A percentile compares a stretch with the other conserved stretches of the same genome.
These are phyloP conservation scores for Coemansia umbellata DNA, from an alignment of 192 early-diverging fungal species.

Conservation along the genomic window DNA sequence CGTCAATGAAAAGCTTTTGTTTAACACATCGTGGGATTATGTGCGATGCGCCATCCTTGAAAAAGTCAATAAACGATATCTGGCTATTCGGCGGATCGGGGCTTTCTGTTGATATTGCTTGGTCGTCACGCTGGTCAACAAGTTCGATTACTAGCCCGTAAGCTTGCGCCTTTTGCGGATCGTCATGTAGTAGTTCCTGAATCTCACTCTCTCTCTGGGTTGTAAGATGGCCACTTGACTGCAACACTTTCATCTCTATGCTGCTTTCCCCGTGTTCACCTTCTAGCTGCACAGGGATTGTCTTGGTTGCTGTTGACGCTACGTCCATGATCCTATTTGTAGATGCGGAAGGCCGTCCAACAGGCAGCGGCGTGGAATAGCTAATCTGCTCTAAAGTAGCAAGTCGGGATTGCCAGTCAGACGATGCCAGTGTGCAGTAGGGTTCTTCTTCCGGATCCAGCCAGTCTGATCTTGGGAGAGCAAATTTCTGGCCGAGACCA, in stretches of 20 bases:
- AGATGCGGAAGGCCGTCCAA: background rate
- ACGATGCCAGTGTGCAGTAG: conserved; percentile 31
- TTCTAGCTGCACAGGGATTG: background rate
- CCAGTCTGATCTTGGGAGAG: conserved; percentile 38
- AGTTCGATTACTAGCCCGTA: conserved; percentile 45
- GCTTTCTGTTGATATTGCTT: background rate
- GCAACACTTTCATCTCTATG: conserved; percentile 24
- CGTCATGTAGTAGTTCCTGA: conserved; percentile 16
- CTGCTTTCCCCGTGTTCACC: background rate
- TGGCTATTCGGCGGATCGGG: conserved; percentile 11
- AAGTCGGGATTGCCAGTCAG: conserved; percentile 45
- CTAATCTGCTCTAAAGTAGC: background rate
- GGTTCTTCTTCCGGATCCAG: conserved; percentile 36
- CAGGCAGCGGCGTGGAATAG: background rate
- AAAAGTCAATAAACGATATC: conserved; percentile 43
- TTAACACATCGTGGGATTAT: conserved; percentile 38
- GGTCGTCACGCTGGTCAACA: conserved; percentile 11
- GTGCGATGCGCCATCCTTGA: conserved; percentile 24
- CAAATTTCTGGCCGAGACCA: conserved; percentile 28
- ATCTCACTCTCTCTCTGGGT: conserved; percentile 20
- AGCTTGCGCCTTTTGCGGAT: conserved; percentile 25
- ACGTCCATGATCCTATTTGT: too few species aligned
- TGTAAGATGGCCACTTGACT: background rate
- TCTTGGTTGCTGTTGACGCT: background rate
- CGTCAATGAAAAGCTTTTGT: conserved; percentile 38